Evolutionary conservation across 805 yeast genomes (phyloP).

Genomic region (Schwanniomyces yamadae): DNA sequence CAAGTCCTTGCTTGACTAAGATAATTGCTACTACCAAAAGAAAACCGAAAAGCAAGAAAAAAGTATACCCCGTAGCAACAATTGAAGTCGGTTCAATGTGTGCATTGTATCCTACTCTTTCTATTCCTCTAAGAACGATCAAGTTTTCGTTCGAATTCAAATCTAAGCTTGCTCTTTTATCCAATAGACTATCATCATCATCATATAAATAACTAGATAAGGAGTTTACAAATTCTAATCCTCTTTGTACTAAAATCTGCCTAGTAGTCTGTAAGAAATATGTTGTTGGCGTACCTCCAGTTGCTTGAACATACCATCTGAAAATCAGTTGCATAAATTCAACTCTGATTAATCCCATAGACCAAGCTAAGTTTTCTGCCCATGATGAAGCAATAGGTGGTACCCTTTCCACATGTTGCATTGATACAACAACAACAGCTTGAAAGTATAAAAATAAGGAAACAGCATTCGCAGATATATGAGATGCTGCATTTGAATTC

Average conservation of each 20-base stretch:
- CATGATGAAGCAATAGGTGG: conserved; percentile 94
- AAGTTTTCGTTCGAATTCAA: conserved; percentile 57
- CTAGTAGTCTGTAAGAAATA: conserved; percentile 60
- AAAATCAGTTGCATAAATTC: conserved; percentile 81
- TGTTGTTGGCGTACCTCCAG: conserved; percentile 83
- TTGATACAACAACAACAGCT: conserved; percentile 75
- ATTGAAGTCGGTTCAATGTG: conserved; percentile 80
- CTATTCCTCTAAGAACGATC: conserved; percentile 79
- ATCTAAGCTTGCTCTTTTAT: conserved; percentile 29
- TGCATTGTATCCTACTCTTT: conserved; percentile 75
- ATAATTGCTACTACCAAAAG: conserved; percentile 63
- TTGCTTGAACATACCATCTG: conserved; percentile 81
- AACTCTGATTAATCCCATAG: conserved; percentile 83
- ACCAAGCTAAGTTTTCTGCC: conserved; percentile 92
- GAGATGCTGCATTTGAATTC: conserved; percentile 85
- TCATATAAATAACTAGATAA: conserved; percentile 21
- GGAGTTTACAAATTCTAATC: conserved; percentile 32
- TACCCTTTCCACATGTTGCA: conserved; percentile 80
- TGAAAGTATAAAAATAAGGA: conserved; percentile 87
- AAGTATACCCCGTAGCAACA: conserved; percentile 84
- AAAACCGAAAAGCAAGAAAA: conserved; percentile 75
- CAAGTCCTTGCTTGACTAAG: conserved; percentile 49
- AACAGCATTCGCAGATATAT: conserved; percentile 81
- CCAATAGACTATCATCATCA: conserved; percentile 2
- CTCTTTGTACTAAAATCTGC: conserved; percentile 75